Base-by-base conservation (phyloP, 495 filamentous ascomycete species). In the Cercophora sp. region DNA sequence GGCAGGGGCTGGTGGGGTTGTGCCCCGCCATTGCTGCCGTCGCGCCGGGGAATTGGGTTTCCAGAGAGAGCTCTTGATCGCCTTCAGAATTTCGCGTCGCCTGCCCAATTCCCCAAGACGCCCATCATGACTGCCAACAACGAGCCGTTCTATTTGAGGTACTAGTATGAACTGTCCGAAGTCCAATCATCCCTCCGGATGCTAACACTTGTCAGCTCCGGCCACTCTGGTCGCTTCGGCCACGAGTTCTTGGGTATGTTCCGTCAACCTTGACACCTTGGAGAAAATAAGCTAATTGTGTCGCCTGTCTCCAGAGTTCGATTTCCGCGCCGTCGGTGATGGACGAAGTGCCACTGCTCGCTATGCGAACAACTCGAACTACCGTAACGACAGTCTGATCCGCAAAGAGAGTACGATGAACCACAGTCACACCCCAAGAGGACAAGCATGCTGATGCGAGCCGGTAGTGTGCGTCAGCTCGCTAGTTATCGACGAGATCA, bases 361-460 rank as follows among this genome's bases (percentile, higher is more conserved):
- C 63, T 99, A 99, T 71, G 94, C 94, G 35, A 99, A 99, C 76
- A 99, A 99, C 70, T 96, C 93, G 45, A 99, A 97, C 72, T 99
- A 99, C 73, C 85, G 94, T 57, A 97, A 97, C 75, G 94, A 99
- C 71, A 96, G 91, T 55, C 74, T 99, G 59, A 97, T 99, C 65
- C 87, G 94, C 56, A 99, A 97, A 90, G 94, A 97, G 77, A 97
- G 93, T 97, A 78, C 63, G 91, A 10, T 3, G 16, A 78, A 3
- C 18, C 2, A 25, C 18, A 23, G 45, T 11, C 24, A 32, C 34
- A 15, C 16, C 13, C 31, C 5, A 11, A n/a, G 9, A 13, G 1
- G 39, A 32, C 26, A 11, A 2, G 5, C 20, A 10, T 16, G 37
- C 31, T 19, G 55, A 20, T 54, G 32, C 18, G 15, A 11, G n/a